Conservation (phyloP, 192 early-diverging fungal genomes). For the Backusella sp. region DNA sequence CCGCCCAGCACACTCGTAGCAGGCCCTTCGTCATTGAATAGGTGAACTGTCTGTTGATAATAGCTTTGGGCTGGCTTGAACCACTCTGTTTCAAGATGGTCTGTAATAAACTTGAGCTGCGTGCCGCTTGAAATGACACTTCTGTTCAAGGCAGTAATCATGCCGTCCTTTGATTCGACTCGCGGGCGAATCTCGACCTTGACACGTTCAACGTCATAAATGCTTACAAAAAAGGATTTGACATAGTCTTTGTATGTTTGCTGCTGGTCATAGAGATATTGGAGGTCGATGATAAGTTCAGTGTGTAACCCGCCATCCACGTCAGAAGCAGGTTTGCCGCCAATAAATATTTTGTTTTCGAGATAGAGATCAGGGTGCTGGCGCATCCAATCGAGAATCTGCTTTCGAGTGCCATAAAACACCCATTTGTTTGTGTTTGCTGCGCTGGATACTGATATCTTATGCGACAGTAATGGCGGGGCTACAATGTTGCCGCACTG, state of each 20-base stretch:
- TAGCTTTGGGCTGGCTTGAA: constrained; percentile 33
- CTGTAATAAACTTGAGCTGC: constrained; percentile 39
- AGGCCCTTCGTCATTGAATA: constrained; percentile 27
- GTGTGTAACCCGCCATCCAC: constrained; percentile 16
- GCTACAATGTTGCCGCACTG: constrained; percentile 33
- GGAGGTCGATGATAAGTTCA: constrained; percentile 48
- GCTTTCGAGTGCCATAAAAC: constrained; percentile 47
- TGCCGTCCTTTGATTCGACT: constrained; percentile 40
- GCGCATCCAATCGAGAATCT: constrained; percentile 48
- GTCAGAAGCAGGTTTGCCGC: constrained; percentile 29
- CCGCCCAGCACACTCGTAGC: constrained; percentile 14
- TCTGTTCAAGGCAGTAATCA: constrained; percentile 35
- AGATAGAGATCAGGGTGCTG: constrained; percentile 28
- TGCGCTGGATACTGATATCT: constrained; percentile 45
- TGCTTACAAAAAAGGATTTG: constrained; percentile 40
- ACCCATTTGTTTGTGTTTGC: constrained; percentile 42
- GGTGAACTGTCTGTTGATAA: constrained; percentile 37
- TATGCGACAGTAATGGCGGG: constrained; percentile 42
- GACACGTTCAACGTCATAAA: constrained; percentile 34
- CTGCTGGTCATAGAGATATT: constrained; percentile 42
- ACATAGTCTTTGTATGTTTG: constrained; percentile 38
- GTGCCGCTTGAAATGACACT: constrained; percentile 44
- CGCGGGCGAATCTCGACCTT: constrained; percentile 45
- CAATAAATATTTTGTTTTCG: constrained; percentile 35
- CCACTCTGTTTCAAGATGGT: constrained; percentile 46